Percentiles rank a stretch among this genome's conserved stretches.
phyloP scores from a whole-genome alignment of 169 alveolate genomes.

The Plasmodium gaboni region DNA sequence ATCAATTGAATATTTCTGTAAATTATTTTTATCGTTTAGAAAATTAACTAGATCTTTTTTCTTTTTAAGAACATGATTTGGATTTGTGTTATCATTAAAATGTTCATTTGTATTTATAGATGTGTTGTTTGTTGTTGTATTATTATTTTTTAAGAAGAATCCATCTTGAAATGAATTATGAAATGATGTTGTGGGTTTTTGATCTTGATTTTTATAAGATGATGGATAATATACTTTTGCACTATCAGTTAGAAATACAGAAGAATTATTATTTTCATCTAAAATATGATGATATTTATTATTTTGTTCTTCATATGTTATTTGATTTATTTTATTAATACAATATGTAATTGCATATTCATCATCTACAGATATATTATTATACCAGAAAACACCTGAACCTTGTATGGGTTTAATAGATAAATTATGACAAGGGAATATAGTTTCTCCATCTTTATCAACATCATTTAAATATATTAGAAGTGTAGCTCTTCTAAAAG shows the following conservation, averaged over 20 bases:
- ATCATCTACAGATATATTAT: constrained; percentile 76
- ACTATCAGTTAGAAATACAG: neutral
- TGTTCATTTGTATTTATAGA: neutral
- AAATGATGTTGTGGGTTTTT: neutral
- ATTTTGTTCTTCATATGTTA: constrained; percentile 70
- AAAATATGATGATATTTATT: constrained; percentile 1
- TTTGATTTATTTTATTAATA: constrained; percentile 79
- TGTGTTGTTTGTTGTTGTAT: constrained; percentile 1
- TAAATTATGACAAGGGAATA: constrained; percentile 80
- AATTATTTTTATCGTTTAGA: constrained; percentile 34
- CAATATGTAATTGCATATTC: constrained; percentile 81
- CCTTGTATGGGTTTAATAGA: constrained; percentile 83
- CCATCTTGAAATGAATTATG: neutral
- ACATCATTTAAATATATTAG: constrained; percentile 84
- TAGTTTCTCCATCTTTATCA: constrained; percentile 86
- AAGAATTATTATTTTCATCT: neutral
- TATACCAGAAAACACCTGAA: constrained; percentile 84
- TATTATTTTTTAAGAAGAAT: neutral
- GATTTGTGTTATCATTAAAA: neutral
- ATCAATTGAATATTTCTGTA: constrained; percentile 51
- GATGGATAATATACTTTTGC: constrained; percentile 1
- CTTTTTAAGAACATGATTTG: constrained; percentile 16
- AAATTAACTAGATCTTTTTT: constrained; percentile 35
- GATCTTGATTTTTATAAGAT: neutral
- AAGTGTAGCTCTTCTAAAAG: constrained; percentile 83